A percentile compares a stretch with the other conserved stretches of the same genome.
Evolutionary conservation across 768 basidiomycete species (phyloP).

Genomic region (Podaxis sp.): DNA sequence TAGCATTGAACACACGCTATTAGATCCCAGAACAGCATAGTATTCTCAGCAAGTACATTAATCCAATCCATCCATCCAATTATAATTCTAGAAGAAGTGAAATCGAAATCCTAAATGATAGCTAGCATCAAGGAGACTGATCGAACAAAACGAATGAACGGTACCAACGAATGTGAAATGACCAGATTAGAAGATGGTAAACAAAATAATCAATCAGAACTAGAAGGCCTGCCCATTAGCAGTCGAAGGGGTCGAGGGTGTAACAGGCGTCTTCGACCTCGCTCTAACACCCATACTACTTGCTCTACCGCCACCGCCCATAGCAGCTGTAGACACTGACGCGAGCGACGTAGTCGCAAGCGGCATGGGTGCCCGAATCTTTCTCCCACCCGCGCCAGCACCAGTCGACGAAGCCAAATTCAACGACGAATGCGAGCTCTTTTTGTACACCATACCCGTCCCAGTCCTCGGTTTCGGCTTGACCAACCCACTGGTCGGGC

Average conservation of each 20-base stretch:
- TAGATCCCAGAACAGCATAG: too few relatives aligned
- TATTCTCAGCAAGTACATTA: not conserved
- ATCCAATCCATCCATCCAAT: slow-evolving; percentile 10
- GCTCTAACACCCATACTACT: not conserved
- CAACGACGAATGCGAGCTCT: slow-evolving; percentile 25
- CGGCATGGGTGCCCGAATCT: slow-evolving; percentile 23
- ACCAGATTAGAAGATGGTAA: not conserved
- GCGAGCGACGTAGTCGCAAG: slow-evolving; percentile 16
- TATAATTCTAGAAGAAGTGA: not conserved
- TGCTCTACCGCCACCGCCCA: not conserved
- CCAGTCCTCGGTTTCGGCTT: slow-evolving; percentile 60
- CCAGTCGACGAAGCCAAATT: not conserved
- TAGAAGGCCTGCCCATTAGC: slow-evolving; percentile 10
- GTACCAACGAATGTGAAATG: not conserved
- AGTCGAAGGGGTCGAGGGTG: not conserved
- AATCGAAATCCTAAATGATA: not conserved
- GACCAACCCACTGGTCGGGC: slow-evolving; percentile 12
- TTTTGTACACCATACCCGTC: slow-evolving; percentile 69
- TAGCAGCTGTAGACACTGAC: not conserved
- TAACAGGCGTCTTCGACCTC: slow-evolving; percentile 4
- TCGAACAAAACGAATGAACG: not conserved
- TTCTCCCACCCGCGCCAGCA: slow-evolving; percentile 6
- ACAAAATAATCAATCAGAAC: not conserved
- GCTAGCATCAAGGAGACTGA: not conserved
- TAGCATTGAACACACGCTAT: too few relatives aligned